Conservation (phyloP, 768 basidiomycete species). For the Amanita pallidorosea region DNA sequence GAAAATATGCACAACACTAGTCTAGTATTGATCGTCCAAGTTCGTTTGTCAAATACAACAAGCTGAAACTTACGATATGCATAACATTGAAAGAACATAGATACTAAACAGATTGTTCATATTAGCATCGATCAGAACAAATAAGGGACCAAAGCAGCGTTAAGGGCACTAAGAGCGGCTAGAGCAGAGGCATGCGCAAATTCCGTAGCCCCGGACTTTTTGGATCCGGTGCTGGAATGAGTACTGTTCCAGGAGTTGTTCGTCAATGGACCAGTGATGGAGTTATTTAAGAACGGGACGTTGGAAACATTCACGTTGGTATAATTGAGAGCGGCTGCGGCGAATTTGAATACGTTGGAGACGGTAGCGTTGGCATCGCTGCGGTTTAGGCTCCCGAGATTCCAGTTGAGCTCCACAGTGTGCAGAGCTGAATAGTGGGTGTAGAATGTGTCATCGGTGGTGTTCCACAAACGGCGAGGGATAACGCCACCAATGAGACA, state of each 20-base stretch:
- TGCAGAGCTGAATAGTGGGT: constrained; percentile 50
- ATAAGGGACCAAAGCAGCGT: background rate
- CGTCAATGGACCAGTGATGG: background rate
- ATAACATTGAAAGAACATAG: background rate
- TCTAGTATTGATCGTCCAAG: too few species aligned
- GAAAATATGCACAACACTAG: too few species aligned
- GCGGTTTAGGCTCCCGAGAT: constrained; percentile 46
- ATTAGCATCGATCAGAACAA: background rate
- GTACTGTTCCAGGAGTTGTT: background rate
- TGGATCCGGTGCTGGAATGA: background rate
- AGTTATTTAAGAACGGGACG: background rate
- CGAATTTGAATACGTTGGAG: constrained; percentile 41
- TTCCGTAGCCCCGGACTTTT: background rate
- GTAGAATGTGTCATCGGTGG: constrained; percentile 44
- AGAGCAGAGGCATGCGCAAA: background rate
- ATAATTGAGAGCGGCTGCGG: constrained; percentile 19
- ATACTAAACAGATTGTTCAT: background rate
- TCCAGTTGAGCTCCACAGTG: constrained; percentile 53
- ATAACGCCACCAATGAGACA: constrained; percentile 33
- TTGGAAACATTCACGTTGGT: background rate
- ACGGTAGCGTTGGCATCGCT: constrained; percentile 34
- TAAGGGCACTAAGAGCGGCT: background rate
- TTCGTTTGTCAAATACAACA: too few species aligned
- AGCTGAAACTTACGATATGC: background rate
- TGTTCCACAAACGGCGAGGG: constrained; percentile 28